Percentiles rank a stretch among this genome's conserved stretches.
Conservation (phyloP, 768 basidiomycete species). For the Lactarius sanguifluus region DNA sequence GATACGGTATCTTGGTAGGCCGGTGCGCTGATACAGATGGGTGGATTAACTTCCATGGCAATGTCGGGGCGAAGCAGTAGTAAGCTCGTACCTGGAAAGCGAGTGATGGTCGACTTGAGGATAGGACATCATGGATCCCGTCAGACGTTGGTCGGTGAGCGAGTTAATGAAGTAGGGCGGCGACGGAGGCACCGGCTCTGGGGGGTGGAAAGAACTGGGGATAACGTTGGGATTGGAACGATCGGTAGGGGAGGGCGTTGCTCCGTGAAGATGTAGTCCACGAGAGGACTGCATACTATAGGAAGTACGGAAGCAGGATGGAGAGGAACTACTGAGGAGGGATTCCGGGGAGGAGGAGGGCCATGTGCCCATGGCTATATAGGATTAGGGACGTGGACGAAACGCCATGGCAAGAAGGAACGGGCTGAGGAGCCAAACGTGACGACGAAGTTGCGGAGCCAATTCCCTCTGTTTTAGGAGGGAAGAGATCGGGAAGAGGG, state of each 20-base stretch:
- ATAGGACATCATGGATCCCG: slow-evolving; percentile 21
- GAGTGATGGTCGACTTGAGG: slow-evolving; percentile 17
- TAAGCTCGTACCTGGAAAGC: slow-evolving; percentile 8
- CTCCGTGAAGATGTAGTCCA: slow-evolving; percentile 21
- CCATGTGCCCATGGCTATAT: slow-evolving; percentile 20
- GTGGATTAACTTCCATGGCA: neutral
- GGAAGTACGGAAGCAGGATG: slow-evolving; percentile 2
- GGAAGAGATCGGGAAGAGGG: no score
- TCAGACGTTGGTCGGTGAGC: slow-evolving; percentile 19
- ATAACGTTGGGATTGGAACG: slow-evolving; percentile 6
- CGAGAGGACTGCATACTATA: slow-evolving; percentile 19
- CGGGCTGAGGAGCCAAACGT: slow-evolving; percentile 9
- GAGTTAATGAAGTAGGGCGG: slow-evolving; percentile 13
- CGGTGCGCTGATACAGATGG: slow-evolving; percentile 4
- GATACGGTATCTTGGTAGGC: slow-evolving; percentile 18
- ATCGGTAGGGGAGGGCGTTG: slow-evolving; percentile 15
- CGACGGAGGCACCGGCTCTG: slow-evolving; percentile 11
- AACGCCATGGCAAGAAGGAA: slow-evolving; percentile 11
- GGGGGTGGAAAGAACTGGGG: slow-evolving; percentile 8
- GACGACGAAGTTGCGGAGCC: slow-evolving; percentile 17
- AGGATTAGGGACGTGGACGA: neutral
- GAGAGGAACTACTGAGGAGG: neutral
- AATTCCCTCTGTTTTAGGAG: neutral
- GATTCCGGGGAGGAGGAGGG: slow-evolving; percentile 18
- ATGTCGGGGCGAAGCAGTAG: neutral